Evolutionary conservation across 1,284 basidiomycete species (phyloP).

Genomic region (Gomphus sp.): DNA sequence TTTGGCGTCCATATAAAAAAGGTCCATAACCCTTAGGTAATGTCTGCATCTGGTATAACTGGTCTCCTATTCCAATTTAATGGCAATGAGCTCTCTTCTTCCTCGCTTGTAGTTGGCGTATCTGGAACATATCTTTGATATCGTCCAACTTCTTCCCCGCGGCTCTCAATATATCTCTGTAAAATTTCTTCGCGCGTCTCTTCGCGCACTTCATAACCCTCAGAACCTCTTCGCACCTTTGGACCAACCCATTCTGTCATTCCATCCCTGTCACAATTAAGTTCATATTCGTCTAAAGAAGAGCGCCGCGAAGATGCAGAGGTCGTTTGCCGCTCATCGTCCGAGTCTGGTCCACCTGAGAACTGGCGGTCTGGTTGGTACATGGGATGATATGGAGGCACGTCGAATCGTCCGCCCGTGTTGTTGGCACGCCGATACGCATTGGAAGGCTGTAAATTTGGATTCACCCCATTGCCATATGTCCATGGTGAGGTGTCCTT

Average conservation of each 20-base stretch:
- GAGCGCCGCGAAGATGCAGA: conserved; percentile 19
- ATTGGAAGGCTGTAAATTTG: conserved; percentile 58
- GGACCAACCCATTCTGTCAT: conserved; percentile 20
- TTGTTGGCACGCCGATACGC: conserved; percentile 18
- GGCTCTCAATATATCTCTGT: conserved; percentile 40
- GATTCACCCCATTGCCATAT: conserved; percentile 74
- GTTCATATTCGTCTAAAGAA: conserved; percentile 24
- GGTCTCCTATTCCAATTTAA: background rate
- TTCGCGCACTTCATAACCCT: conserved; percentile 62
- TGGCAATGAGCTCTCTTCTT: background rate
- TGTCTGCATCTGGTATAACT: background rate
- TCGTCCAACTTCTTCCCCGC: conserved; percentile 42
- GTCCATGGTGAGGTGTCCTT: conserved; percentile 62
- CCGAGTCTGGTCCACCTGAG: conserved; percentile 2
- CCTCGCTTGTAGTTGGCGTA: conserved; percentile 16
- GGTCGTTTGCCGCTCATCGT: conserved; percentile 14
- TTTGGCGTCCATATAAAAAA: too few species aligned
- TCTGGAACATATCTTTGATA: conserved; percentile 58
- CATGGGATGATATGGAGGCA: conserved; percentile 69
- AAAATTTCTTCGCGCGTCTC: conserved; percentile 54
- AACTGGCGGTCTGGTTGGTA: conserved; percentile 29
- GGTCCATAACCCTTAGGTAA: background rate
- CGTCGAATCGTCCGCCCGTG: conserved; percentile 25
- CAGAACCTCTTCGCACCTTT: conserved; percentile 58
- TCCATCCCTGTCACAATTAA: conserved; percentile 30